phyloP scores from a whole-genome alignment of 495 filamentous ascomycete genomes.

The Usnea hakonensis region DNA sequence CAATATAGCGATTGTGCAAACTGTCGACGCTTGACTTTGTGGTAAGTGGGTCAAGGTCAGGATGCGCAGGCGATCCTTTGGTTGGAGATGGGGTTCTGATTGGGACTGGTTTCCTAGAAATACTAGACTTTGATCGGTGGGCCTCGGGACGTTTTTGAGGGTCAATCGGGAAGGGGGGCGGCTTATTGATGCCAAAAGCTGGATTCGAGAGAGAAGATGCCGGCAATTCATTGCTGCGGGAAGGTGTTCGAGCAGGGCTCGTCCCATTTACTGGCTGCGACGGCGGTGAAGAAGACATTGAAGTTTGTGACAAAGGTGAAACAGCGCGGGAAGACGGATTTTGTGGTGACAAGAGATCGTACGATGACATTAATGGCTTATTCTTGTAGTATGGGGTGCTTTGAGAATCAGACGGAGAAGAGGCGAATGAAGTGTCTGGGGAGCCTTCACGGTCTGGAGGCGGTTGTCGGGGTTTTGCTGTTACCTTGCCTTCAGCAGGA shows the following conservation, averaged over 20 bases:
- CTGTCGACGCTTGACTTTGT: slow-evolving; percentile 53
- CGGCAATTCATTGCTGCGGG: background rate
- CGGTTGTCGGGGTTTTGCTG: slow-evolving; percentile 19
- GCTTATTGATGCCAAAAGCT: slow-evolving; percentile 22
- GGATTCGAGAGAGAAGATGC: background rate
- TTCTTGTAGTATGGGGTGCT: slow-evolving; percentile 18
- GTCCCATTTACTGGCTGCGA: background rate
- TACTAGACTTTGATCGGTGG: slow-evolving; percentile 31
- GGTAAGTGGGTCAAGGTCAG: slow-evolving; percentile 16
- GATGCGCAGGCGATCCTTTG: background rate
- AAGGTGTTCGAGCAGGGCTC: background rate
- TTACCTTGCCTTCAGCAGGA: slow-evolving; percentile 27
- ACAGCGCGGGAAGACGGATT: slow-evolving; percentile 15
- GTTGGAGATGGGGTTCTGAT: slow-evolving; percentile 23
- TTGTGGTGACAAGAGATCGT: slow-evolving; percentile 14
- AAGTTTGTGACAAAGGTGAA: slow-evolving; percentile 21
- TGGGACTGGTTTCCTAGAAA: slow-evolving; percentile 62
- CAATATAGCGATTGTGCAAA: slow-evolving; percentile 55
- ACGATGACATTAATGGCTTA: slow-evolving; percentile 17
- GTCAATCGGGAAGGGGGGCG: slow-evolving; percentile 31
- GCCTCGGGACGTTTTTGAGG: slow-evolving; percentile 31
- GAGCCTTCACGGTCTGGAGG: slow-evolving; percentile 6
- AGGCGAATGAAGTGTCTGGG: slow-evolving; percentile 10
- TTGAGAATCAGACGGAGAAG: slow-evolving; percentile 11
- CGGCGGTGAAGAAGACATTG: slow-evolving; percentile 12